phyloP scores from a whole-genome alignment of 2,329 filamentous ascomycete species.

The Paracorniculantispora psalliotae region DNA sequence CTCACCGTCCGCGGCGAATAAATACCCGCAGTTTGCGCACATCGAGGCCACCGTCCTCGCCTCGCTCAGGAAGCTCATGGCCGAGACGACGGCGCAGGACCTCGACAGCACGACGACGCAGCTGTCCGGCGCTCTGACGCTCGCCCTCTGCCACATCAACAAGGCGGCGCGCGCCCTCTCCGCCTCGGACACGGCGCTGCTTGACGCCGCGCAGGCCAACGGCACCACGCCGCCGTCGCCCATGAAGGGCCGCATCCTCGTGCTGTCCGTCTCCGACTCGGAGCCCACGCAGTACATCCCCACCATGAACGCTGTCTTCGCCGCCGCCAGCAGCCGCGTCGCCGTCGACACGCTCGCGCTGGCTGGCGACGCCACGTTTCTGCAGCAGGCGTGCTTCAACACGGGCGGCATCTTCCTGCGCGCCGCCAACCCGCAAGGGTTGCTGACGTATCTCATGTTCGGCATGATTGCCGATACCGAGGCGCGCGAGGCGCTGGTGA shows the following conservation, averaged over 20 bases:
- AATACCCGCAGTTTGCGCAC: constrained; percentile 86
- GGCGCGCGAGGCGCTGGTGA: constrained; percentile 58
- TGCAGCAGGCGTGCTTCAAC: constrained; percentile 78
- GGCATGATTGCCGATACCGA: constrained; percentile 69
- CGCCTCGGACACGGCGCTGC: constrained; percentile 45
- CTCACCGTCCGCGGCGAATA: constrained; percentile 61
- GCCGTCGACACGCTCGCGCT: constrained; percentile 90
- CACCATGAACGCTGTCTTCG: constrained; percentile 98
- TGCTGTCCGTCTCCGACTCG: constrained; percentile 80
- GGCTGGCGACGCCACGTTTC: constrained; percentile 78
- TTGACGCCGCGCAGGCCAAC: constrained; percentile 30
- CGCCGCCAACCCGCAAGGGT: constrained; percentile 56
- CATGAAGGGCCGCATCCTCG: constrained; percentile 64
- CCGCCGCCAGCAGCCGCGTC: constrained; percentile 80
- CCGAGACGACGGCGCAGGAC: constrained; percentile 58
- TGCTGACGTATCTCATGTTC: constrained; percentile 93
- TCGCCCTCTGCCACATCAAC: constrained; percentile 87
- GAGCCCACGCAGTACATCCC: constrained; percentile 92
- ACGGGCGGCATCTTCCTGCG: constrained; percentile 54
- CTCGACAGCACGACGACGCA: constrained; percentile 76
- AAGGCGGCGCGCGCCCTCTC: constrained; percentile 66
- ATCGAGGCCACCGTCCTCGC: constrained; percentile 76
- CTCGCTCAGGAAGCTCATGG: constrained; percentile 69
- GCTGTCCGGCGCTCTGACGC: constrained; percentile 83
- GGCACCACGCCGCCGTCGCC: constrained; percentile 25